Evolutionary conservation across 1,284 basidiomycete species (phyloP), one percentile per base, ranked within the genome.

Genomic region (Hypsizygus ulmarius): DNA sequence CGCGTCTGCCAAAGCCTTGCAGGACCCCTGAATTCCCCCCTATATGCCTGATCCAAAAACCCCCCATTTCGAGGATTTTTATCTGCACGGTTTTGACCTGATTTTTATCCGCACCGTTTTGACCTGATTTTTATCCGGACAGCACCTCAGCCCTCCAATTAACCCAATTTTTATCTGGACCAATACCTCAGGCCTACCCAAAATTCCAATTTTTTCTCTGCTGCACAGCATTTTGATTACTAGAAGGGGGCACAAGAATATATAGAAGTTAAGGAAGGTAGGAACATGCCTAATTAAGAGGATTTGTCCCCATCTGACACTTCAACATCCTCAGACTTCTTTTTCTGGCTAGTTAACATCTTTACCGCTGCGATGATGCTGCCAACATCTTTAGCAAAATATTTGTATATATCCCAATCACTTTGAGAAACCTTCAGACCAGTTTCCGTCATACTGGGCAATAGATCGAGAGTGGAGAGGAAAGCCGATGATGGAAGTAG

Each of bases 61-160:
- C 10, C 15, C 14, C 41, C 11, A 38, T 38, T 38, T 48, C 29
- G 7, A 16, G 9, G 21, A 27, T 40, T 40, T 40, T 40, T 40
- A 40, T 40, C 39, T 19, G 39, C 19, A 40, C 21, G 21, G 39
- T 19, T 34, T 34, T 34, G 11, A 15, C 14, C 12, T 16, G 39
- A 16, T 40, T 47, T 47, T 47, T 45, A 47, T 47, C 45, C 38
- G 45, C 3, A 47, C 39, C 29, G 19, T 41, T 41, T 41, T 47
- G 29, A 33, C 33, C 36, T n/a, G 40, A 15, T 44, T 45, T 35
- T 50, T 40, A 50, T 50, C 48, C 30, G 48, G 42, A 40, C 30
- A 15, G 32, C 21, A 37, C 19, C 27, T 50, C 43, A 39, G 48
- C 18, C 47, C 14, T 40, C 42, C 37, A 8, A 39, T 25, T 11